phyloP scores from a whole-genome alignment of 192 early-diverging fungal species.

The Backusella psychrophila region DNA sequence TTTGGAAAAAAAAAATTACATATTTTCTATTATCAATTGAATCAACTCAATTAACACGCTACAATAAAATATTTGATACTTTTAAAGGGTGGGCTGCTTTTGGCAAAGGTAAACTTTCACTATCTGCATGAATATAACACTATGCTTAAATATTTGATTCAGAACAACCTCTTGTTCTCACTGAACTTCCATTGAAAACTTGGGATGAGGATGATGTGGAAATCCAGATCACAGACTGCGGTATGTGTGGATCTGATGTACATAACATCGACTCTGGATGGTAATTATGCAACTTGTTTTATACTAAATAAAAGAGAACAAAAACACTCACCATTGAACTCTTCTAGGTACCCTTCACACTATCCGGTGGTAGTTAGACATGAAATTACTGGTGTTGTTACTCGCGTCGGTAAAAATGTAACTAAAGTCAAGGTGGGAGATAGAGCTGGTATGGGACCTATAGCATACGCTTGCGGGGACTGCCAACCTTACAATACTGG shows the following conservation, averaged over 20 bases:
- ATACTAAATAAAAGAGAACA: not conserved
- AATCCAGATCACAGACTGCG: slow-evolving; percentile 55
- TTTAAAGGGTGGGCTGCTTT: slow-evolving; percentile 21
- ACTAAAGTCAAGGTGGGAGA: slow-evolving; percentile 51
- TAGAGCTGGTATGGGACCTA: slow-evolving; percentile 46
- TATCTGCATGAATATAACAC: not conserved
- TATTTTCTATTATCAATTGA: too few species aligned
- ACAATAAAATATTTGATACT: slow-evolving; percentile 17
- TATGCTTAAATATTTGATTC: not conserved
- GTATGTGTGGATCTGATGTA: slow-evolving; percentile 78
- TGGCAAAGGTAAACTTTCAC: slow-evolving; percentile 20
- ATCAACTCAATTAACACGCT: not conserved
- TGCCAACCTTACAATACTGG: not conserved
- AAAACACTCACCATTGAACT: not conserved
- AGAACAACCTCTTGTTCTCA: slow-evolving; percentile 3
- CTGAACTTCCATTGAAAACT: not conserved
- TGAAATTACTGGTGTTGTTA: slow-evolving; percentile 48
- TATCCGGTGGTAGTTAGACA: slow-evolving; percentile 38
- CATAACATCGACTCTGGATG: slow-evolving; percentile 48
- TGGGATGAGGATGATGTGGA: slow-evolving; percentile 43
- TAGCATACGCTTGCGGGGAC: not conserved
- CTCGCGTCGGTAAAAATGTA: slow-evolving; percentile 33
- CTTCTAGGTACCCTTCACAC: not conserved
- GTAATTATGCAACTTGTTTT: not conserved
- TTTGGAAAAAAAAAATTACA: too few species aligned